Evolutionary conservation across 805 yeast species (phyloP), one percentile per base, ranked within the genome.

Genomic region (Sugiyamaella qingdaonensis): DNA sequence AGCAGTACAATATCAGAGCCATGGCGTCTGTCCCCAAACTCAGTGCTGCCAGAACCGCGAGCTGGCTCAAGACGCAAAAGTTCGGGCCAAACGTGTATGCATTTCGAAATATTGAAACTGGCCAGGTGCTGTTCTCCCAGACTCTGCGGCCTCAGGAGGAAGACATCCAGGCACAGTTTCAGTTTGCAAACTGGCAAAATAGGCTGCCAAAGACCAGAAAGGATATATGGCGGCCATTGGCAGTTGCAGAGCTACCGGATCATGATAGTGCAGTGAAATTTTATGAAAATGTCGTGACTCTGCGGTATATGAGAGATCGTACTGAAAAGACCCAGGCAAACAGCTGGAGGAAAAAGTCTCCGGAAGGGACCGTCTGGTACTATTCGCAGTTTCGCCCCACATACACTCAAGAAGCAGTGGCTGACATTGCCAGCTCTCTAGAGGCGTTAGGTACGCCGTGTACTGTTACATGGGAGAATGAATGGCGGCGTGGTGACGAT

Each of bases 161-260:
- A 62, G 67, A 86, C 67, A 82, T 88, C 56, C 79, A 82, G 55
- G 76, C 72, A 57, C 94, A 85, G 72, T 88, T 86, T 68, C 78
- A 77, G 57, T 77, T 88, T 64, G 95, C 96, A 44, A 88, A 89
- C 74, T 88, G 96, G 95, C 86, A 88, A 66, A 89, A 91, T 74
- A 77, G 86, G 64, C 80, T 78, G 61, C 97, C 97, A 2, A 73
- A 80, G 36, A 75, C 82, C 61, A 82, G 98, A 72, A 78, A 84
- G 61, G 98, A 91, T 69, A 75, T 90, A 48, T 91, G 97, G 97
- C 78, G 92, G 62, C 78, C 91, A 50, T 80, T 92, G 88, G 88
- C 94, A 44, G 94, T 90, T 42, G 90, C 88, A 0, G 81, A 80
- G 57, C 79, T 86, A 58, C 74, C 75, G 37, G 68, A 68, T 49